A percentile compares a stretch with the other conserved stretches of the same genome.
These are phyloP conservation scores for Choanephora cucurbitarum DNA, from an alignment of 371 early-diverging fungal genomes.

Conservation along the genomic window DNA sequence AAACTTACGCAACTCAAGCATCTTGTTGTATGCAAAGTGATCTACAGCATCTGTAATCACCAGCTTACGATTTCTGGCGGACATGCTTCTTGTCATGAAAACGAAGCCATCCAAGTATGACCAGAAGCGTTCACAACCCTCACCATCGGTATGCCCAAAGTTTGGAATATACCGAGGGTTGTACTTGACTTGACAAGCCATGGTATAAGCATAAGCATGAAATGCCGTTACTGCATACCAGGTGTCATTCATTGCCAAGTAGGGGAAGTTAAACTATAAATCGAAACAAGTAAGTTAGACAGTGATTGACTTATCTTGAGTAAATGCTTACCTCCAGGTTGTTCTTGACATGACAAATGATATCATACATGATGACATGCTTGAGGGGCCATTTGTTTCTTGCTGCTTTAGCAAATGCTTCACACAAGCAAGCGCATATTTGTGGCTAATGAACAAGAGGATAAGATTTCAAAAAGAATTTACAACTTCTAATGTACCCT, in stretches of 20 bases:
- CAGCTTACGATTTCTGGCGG: not conserved
- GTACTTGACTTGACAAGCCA: constrained; percentile 11
- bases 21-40: not conserved
- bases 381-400: too few species aligned
- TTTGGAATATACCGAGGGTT: constrained; percentile 10
- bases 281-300: too few species aligned
- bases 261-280: not conserved
- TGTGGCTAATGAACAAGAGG: too few species aligned
- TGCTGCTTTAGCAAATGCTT: too few species aligned
- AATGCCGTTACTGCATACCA: constrained; percentile 3
- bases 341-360: too few species aligned
- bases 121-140: constrained; percentile 10
- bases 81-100: constrained; percentile 1
- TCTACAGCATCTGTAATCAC: not conserved
- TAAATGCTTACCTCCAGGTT: too few species aligned
- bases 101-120: constrained; percentile 4
- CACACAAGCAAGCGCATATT: too few species aligned
- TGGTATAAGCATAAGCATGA: constrained; percentile 12
- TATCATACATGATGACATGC: too few species aligned
- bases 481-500: not conserved
- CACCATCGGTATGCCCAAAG: constrained; percentile 11
- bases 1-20: too few species aligned
- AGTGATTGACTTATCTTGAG: too few species aligned
- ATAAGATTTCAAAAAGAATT: too few species aligned
- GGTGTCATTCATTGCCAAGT: not conserved